Evolutionary conservation across 2,329 filamentous ascomycete genomes (phyloP).

Genomic region (Cladosporium velox): DNA sequence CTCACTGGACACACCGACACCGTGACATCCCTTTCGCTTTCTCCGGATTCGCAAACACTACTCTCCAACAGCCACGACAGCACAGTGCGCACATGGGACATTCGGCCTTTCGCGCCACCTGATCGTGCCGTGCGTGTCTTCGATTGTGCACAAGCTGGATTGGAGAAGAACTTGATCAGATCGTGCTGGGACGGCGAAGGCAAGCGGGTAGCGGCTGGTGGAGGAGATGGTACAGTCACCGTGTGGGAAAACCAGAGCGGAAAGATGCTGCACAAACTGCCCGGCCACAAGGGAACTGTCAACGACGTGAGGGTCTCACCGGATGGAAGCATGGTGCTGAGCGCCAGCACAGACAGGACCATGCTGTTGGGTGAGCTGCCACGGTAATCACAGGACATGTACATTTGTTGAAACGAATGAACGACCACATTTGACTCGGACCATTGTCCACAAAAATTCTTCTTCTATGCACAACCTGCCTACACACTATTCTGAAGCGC

Average conservation of each 20-base stretch:
- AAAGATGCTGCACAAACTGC: conserved; percentile 90
- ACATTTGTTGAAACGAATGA: not conserved
- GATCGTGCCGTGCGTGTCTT: conserved; percentile 84
- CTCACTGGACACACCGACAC: conserved; percentile 91
- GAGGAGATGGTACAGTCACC: conserved; percentile 85
- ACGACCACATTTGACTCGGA: not conserved
- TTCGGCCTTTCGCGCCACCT: conserved; percentile 87
- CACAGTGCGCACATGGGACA: conserved; percentile 93
- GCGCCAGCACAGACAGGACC: conserved; percentile 37
- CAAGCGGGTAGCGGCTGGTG: conserved; percentile 83
- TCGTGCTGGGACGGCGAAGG: conserved; percentile 89
- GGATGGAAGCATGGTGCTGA: conserved; percentile 71
- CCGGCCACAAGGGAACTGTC: conserved; percentile 91
- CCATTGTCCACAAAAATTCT: not conserved
- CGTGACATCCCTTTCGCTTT: conserved; percentile 85
- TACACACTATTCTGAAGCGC: not conserved
- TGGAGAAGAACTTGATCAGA: conserved; percentile 88
- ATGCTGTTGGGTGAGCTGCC: conserved; percentile 28
- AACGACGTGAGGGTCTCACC: conserved; percentile 94
- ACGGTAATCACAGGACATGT: not conserved
- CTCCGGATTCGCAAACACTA: conserved; percentile 86
- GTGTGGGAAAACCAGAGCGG: conserved; percentile 89
- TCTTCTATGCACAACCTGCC: not conserved
- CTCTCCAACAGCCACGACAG: conserved; percentile 93
- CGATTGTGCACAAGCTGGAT: conserved; percentile 82